Evolutionary conservation across 2,329 filamentous ascomycete species (phyloP).

Genomic region (Claviceps capensis): DNA sequence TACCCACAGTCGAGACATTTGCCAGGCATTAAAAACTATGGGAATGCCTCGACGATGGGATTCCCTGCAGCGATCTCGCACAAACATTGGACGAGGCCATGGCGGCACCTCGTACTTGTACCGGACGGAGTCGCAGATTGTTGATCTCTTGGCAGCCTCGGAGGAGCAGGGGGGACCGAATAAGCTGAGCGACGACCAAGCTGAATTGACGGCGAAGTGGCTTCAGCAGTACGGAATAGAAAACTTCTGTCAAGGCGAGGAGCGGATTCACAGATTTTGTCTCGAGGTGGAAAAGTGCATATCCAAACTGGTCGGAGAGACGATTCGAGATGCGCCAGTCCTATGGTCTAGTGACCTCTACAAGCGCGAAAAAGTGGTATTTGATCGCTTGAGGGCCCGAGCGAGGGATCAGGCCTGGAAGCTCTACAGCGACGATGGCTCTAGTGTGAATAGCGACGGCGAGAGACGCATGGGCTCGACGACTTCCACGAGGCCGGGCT

Average conservation of each 20-base stretch:
- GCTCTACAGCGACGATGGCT: conserved; percentile 29
- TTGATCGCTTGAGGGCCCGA: conserved; percentile 31
- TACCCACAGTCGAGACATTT: conserved; percentile 74
- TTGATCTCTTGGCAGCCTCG: conserved; percentile 73
- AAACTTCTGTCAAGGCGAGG: conserved; percentile 90
- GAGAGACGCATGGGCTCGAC: conserved; percentile 31
- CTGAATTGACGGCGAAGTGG: conserved; percentile 74
- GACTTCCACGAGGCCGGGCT: conserved; percentile 31
- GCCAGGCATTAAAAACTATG: conserved; percentile 84
- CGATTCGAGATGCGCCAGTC: conserved; percentile 70
- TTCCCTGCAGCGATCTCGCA: conserved; percentile 35
- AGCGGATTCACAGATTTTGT: conserved; percentile 86
- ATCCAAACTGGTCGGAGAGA: conserved; percentile 72
- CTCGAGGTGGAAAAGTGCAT: conserved; percentile 82
- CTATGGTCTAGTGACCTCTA: conserved; percentile 89
- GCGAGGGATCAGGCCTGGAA: conserved; percentile 34
- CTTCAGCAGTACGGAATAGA: conserved; percentile 69
- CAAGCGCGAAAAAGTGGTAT: conserved; percentile 55
- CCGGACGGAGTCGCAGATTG: conserved; percentile 69
- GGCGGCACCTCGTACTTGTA: conserved; percentile 52
- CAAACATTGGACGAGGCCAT: conserved; percentile 32
- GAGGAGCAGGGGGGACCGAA: conserved; percentile 81
- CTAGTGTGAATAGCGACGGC: conserved; percentile 41
- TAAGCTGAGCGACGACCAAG: conserved; percentile 91
- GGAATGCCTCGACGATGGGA: conserved; percentile 47